Evolutionary conservation across 768 basidiomycete genomes (phyloP).

Genomic region (Lactarius deliciosus): DNA sequence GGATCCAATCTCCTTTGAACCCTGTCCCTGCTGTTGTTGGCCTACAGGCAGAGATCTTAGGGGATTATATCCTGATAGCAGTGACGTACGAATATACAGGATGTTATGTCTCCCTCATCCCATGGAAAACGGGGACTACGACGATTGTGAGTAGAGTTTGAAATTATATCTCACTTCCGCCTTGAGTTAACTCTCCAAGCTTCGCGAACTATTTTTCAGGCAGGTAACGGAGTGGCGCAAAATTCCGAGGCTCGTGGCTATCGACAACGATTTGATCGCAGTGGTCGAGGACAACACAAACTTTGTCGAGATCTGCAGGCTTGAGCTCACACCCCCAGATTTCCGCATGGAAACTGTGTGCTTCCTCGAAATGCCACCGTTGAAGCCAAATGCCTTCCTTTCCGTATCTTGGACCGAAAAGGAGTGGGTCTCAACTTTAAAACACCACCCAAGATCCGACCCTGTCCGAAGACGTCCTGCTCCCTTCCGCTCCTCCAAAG

Average conservation of each 20-base stretch:
- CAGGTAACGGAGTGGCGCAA: conserved; percentile 10
- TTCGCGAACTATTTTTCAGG: conserved; percentile 4
- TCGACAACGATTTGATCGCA: conserved; percentile 14
- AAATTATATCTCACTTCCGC: background rate
- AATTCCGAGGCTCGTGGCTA: conserved; percentile 13
- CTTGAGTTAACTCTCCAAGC: background rate
- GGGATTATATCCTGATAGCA: conserved; percentile 15
- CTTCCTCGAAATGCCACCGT: conserved; percentile 12
- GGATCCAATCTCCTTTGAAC: conserved; percentile 5
- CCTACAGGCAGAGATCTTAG: conserved; percentile 10
- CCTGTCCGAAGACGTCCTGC: background rate
- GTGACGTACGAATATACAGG: conserved; percentile 13
- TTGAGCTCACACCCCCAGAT: conserved; percentile 6
- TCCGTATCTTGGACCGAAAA: conserved; percentile 5
- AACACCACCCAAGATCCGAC: background rate
- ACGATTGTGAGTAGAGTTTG: conserved; percentile 5
- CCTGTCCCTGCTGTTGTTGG: conserved; percentile 5
- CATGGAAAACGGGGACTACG: conserved; percentile 18
- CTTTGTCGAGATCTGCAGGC: conserved; percentile 18
- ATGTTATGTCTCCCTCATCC: conserved; percentile 16
- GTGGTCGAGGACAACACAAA: conserved; percentile 7
- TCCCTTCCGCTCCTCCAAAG: conserved; percentile 23
- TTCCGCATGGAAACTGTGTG: conserved; percentile 5
- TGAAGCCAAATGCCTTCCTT: background rate
- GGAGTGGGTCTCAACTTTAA: conserved; percentile 16